Conservation (phyloP, 2,329 filamentous ascomycete genomes). For the Colletotrichum limetticola region DNA sequence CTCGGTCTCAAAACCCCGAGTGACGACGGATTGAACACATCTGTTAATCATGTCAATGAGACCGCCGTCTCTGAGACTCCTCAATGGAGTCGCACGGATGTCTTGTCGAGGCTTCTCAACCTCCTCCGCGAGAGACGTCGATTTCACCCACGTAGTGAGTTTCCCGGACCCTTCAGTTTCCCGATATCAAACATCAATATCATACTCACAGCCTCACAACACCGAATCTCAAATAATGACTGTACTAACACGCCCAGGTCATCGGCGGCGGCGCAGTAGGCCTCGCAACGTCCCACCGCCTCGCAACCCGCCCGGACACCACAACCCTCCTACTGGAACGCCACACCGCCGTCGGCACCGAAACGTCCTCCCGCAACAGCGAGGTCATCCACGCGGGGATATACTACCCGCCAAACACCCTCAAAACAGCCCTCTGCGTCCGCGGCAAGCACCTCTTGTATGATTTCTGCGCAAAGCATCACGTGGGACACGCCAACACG, state of each 20-base stretch:
- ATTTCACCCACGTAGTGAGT: constrained; percentile 60
- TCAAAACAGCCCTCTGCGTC: constrained; percentile 89
- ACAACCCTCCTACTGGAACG: constrained; percentile 85
- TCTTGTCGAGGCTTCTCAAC: constrained; percentile 46
- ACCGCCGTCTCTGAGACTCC: background rate
- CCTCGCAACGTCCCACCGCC: constrained; percentile 79
- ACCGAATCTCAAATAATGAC: background rate
- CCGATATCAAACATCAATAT: background rate
- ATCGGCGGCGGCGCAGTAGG: constrained; percentile 77
- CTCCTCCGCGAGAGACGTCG: constrained; percentile 45
- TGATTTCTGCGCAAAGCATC: constrained; percentile 73
- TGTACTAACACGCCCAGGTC: constrained; percentile 49
- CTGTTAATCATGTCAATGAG: constrained; percentile 10
- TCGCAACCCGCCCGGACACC: constrained; percentile 71
- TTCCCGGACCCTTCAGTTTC: background rate
- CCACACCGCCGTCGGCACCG: constrained; percentile 79
- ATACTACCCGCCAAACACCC: constrained; percentile 79
- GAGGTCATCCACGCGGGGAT: constrained; percentile 97
- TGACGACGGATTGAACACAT: background rate
- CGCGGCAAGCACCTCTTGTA: constrained; percentile 83
- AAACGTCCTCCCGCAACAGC: constrained; percentile 90
- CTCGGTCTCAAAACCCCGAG: background rate
- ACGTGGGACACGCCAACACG: constrained; percentile 77
- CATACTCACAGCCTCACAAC: background rate
- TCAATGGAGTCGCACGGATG: background rate